phyloP scores from a whole-genome alignment of 495 filamentous ascomycete genomes.

The Trichoderma reesei region DNA sequence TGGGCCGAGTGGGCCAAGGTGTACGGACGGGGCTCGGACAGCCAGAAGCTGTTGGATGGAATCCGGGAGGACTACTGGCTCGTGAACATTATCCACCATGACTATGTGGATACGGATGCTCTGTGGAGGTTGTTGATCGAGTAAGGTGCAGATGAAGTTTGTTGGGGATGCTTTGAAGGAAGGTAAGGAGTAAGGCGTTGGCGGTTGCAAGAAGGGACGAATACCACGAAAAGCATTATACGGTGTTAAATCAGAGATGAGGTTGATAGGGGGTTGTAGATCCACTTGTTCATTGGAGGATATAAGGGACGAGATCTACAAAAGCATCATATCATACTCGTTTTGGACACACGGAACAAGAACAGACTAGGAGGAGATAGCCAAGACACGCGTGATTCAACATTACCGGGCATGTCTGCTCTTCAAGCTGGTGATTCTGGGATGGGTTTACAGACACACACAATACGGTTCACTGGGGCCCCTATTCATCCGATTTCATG shows the following conservation, averaged over 20 bases:
- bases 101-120: slow-evolving; percentile 55
- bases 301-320: neutral
- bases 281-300: neutral
- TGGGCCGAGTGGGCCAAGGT: slow-evolving; percentile 91
- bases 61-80: slow-evolving; percentile 68
- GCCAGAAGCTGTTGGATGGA: slow-evolving; percentile 55
- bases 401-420: too few relatives aligned
- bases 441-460: too few relatives aligned
- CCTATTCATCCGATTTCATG: too few relatives aligned
- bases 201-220: neutral
- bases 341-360: neutral
- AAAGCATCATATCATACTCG: neutral
- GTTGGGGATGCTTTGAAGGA: neutral
- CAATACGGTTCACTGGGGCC: too few relatives aligned
- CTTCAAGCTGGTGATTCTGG: too few relatives aligned
- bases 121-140: slow-evolving; percentile 51
- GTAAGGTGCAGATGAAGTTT: neutral
- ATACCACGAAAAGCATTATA: neutral
- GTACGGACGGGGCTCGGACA: slow-evolving; percentile 55
- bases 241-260: neutral
- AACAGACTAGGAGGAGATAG: neutral
- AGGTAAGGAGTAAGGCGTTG: neutral
- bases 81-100: slow-evolving; percentile 85
- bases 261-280: neutral
- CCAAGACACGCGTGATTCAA: too few relatives aligned